Base-by-base conservation (phyloP, 1,139 yeast species). In the Protomyces inouyei region DNA sequence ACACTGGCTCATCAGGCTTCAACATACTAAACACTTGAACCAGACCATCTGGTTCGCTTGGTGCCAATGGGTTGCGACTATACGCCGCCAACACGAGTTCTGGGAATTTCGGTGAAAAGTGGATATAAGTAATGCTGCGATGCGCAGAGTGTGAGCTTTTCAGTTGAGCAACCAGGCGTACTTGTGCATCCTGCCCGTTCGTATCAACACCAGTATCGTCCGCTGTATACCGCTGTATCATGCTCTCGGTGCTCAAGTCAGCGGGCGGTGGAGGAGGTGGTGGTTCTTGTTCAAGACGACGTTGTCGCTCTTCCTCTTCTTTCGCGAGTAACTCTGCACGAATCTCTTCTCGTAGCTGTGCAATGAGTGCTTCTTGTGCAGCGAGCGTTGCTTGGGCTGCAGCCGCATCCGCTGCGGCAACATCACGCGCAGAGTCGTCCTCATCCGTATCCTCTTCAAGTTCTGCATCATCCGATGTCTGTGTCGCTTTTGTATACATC, bases 1-100 rank as follows among this genome's bases (percentile, higher is more conserved):
- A 80, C 69, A 85, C 88, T 0, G 87, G 85, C 63, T 74, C 48
- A 67, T 65, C 69, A 6, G 65, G 65, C 70, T 75, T 72, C 73
- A 74, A 68, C 72, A 76, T 18, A 76, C 83, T 72, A 81, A 77
- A 69, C 71, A 84, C 61, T 71, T 75, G 76, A 35, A 72, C 74
- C 1, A 74, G 69, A 0, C 78, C 79, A 4, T 45, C 38, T 10
- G 57, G 46, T 16, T 52, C 45, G 32, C 59, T 54, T 10, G 59
- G 35, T 8, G 48, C 40, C 23, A 35, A 28, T 18, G 56, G 70
- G 9, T 71, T 72, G n/a, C 68, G 67, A 16, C 72, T 65, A 65
- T 75, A 73, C 1, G 78, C 71, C 1, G 78, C 77, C 0, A 81
- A 80, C 6, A 82, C 70, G 55, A 79, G 76, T 61, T 82, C 82